These are phyloP conservation scores for Corchorus capsularis DNA, from an alignment of 345 rosid species.

Conservation along the genomic window DNA sequence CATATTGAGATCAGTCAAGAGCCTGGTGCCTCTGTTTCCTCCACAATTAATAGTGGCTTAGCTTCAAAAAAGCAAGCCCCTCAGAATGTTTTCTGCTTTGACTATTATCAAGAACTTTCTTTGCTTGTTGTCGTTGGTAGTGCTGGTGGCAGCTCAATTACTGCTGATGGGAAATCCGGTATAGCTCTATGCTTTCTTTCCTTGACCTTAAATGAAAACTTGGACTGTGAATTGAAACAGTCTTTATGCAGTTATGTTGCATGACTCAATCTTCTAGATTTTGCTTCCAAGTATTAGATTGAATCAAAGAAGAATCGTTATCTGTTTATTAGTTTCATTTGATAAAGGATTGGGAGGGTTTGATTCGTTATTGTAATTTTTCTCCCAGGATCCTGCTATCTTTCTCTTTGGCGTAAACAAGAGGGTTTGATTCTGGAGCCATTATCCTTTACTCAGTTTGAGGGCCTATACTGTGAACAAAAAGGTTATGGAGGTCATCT, in stretches of 20 bases:
- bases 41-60: constrained; percentile 34
- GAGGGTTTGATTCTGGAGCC: constrained; percentile 53
- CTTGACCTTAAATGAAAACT: constrained; percentile 16
- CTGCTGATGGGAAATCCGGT: constrained; percentile 57
- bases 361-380: constrained; percentile 15
- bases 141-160: constrained; percentile 41
- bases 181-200: constrained; percentile 34
- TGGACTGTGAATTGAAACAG: neutral
- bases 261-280: neutral
- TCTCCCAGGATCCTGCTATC: constrained; percentile 56
- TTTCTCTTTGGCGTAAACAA: constrained; percentile 72
- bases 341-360: constrained; percentile 5
- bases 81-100: constrained; percentile 64
- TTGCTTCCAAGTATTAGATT: neutral
- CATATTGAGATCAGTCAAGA: constrained; percentile 69
- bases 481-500: constrained; percentile 40
- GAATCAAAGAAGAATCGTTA: neutral
- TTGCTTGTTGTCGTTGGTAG: constrained; percentile 64
- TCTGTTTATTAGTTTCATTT: neutral
- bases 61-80: constrained; percentile 60
- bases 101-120: constrained; percentile 62
- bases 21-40: constrained; percentile 60
- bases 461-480: constrained; percentile 52
- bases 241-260: neutral
- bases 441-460: constrained; percentile 57